These are phyloP conservation scores for Shiraia sp. DNA, from an alignment of 2,329 filamentous ascomycete genomes.

Conservation along the genomic window DNA sequence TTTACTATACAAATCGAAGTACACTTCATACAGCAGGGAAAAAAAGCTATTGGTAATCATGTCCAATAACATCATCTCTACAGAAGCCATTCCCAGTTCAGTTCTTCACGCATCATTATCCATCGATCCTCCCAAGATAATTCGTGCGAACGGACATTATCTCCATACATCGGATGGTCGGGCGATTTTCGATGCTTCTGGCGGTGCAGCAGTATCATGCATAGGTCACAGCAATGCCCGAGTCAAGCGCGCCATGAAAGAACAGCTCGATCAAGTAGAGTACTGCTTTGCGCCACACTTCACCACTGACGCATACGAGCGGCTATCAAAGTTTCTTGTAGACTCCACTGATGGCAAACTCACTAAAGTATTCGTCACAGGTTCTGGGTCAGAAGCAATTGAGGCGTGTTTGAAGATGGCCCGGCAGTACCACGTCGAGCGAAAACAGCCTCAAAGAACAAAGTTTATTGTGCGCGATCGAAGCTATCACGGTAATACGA, in stretches of 20 bases:
- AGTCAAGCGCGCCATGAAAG: conserved; percentile 62
- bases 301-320: conserved; percentile 56
- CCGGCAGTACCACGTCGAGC: conserved; percentile 66
- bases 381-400: conserved; percentile 67
- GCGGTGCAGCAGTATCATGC: conserved; percentile 75
- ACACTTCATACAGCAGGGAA: too few relatives aligned
- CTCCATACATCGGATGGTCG: conserved; percentile 55
- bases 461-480: conserved; percentile 66
- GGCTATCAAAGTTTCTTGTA: conserved; percentile 54
- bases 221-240: conserved; percentile 68
- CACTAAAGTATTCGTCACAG: conserved; percentile 58
- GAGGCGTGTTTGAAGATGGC: conserved; percentile 70
- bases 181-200: conserved; percentile 69
- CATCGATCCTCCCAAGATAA: conserved; percentile 16
- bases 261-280: conserved; percentile 60
- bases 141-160: conserved; percentile 54
- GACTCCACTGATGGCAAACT: conserved; percentile 57
- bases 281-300: conserved; percentile 66
- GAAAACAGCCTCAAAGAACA: conserved; percentile 56
- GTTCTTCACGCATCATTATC: conserved; percentile 8
- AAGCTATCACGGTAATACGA: conserved; percentile 72
- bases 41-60: neutral
- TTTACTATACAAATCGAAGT: too few relatives aligned
- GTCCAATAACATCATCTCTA: conserved; percentile 1
- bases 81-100: conserved; percentile 3